Base-by-base conservation (phyloP, 2,329 filamentous ascomycete genomes). In the Incumbomyces lentus region DNA sequence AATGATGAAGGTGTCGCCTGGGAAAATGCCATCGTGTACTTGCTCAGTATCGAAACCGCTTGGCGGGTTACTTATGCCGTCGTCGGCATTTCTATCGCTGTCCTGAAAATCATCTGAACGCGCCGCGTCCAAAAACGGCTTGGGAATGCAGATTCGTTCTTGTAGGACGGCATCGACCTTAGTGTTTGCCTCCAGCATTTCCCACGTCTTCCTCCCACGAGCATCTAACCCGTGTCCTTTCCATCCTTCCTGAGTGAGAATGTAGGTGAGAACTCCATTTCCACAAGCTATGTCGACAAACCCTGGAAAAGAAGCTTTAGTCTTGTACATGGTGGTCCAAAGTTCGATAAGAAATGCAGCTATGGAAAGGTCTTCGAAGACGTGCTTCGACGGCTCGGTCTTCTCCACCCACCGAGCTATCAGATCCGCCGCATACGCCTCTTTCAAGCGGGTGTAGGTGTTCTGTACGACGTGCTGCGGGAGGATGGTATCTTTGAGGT, bases 211-310 rank as follows among this genome's bases (percentile, higher is more conserved):
- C 44, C 92, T 78, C 33, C 68, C 67, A n/a, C 89, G 75, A 0
- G 89, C 92, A 63, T 98, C 92, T 58, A 96, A 95, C 0, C 92
- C 92, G 78, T 83, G 93, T 17, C 92, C 92, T 0, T 61, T 56
- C 63, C 87, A 96, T 10, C 88, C 88, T 65, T 96, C 89, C 49
- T 75, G 68, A 12, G 80, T 73, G 3, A 98, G 75, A 32, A 98
- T 77, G 60, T 93, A 78, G 6, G 94, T 86, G 1, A 98, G 75
- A 2, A 98, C 71, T 1, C 92, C 92, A 59, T 96, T 98, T 1
- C 92, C 92, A 60, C 92, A 96, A 4, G 90, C 92, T 38, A 98
- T 87, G 59, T 98, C 92, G 16, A 95, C 85, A 58, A 96, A 98
- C 0, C 90, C 89, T 0, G 87, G 86, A 57, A 31, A 37, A 10